A percentile compares a stretch with the other conserved stretches of the same genome.
These are phyloP conservation scores for Pseudopithomyces maydicus DNA, from an alignment of 2,329 filamentous ascomycete species.

Conservation along the genomic window DNA sequence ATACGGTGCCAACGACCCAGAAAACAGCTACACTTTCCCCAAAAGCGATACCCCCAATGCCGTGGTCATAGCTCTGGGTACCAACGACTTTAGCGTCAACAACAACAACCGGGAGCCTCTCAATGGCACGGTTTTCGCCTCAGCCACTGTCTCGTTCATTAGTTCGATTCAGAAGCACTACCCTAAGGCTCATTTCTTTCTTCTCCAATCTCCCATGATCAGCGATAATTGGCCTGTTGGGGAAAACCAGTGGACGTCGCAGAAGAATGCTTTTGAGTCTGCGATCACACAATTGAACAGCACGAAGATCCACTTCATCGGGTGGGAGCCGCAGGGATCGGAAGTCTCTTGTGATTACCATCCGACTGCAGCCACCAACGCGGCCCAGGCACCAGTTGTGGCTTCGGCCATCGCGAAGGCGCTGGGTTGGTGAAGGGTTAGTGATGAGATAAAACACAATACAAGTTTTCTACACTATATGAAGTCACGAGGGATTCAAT, in stretches of 20 bases:
- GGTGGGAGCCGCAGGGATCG: constrained; percentile 49
- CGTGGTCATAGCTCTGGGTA: constrained; percentile 53
- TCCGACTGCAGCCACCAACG: constrained; percentile 48
- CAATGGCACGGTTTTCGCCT: constrained; percentile 14
- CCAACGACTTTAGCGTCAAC: constrained; percentile 53
- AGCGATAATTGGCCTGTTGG: constrained; percentile 41
- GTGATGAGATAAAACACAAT: neutral
- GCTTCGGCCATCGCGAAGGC: constrained; percentile 16
- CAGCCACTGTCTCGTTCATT: constrained; percentile 36
- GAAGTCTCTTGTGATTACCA: constrained; percentile 53
- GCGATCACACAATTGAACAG: constrained; percentile 39
- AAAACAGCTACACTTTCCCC: constrained; percentile 47
- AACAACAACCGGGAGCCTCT: constrained; percentile 16
- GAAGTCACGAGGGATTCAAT: too few species aligned
- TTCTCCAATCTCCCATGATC: constrained; percentile 51
- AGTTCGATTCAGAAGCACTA: constrained; percentile 43
- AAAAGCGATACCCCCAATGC: constrained; percentile 37
- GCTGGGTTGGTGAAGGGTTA: constrained; percentile 23
- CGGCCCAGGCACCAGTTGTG: constrained; percentile 34
- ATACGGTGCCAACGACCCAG: constrained; percentile 49
- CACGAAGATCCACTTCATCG: constrained; percentile 45
- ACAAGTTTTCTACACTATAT: too few species aligned
- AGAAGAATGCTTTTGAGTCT: constrained; percentile 41
- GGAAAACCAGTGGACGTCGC: constrained; percentile 32
- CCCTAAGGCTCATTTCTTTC: constrained; percentile 45